Evolutionary conservation across 164 flowering plant species (phyloP).

Genomic region (Nymphaea colorata): DNA sequence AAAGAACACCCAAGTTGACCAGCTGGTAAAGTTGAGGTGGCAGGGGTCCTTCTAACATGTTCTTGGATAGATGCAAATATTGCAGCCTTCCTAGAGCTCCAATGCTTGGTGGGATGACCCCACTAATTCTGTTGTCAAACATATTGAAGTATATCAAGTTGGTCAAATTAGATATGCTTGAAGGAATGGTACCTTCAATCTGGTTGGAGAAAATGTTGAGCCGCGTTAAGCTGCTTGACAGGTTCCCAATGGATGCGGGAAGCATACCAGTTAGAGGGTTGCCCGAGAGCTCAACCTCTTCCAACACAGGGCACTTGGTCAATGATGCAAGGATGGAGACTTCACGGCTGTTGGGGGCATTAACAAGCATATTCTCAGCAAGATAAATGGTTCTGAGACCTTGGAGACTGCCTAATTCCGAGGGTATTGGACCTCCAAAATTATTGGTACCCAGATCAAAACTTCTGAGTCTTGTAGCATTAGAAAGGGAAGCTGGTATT

Average conservation of each 20-base stretch:
- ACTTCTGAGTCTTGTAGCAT: constrained; percentile 4
- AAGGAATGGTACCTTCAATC: constrained; percentile 8
- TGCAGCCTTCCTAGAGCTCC: background rate
- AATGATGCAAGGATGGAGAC: constrained; percentile 5
- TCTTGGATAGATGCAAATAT: background rate
- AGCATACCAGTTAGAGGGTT: constrained; percentile 6
- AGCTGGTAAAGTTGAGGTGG: background rate
- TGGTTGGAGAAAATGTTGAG: background rate
- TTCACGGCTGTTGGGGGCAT: background rate
- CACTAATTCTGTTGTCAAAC: background rate
- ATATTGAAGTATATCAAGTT: constrained; percentile 2
- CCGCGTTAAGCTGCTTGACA: constrained; percentile 1
- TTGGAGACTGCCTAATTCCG: background rate
- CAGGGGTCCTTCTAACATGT: background rate
- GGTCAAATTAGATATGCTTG: constrained; percentile 2
- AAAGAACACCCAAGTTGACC: background rate
- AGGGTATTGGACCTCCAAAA: constrained; percentile 8
- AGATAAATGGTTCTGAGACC: background rate
- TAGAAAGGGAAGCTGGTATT: constrained; percentile 10
- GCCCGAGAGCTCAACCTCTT: background rate
- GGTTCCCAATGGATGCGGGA: constrained; percentile 9
- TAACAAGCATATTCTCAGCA: constrained; percentile 1
- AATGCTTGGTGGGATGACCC: constrained; percentile 2
- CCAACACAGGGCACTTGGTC: constrained; percentile 6
- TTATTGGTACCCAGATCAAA: constrained; percentile 4